Percentiles rank a stretch among this genome's conserved stretches.
These are phyloP conservation scores for Infundibulicybe gibba DNA, from an alignment of 768 basidiomycete species.

Conservation along the genomic window DNA sequence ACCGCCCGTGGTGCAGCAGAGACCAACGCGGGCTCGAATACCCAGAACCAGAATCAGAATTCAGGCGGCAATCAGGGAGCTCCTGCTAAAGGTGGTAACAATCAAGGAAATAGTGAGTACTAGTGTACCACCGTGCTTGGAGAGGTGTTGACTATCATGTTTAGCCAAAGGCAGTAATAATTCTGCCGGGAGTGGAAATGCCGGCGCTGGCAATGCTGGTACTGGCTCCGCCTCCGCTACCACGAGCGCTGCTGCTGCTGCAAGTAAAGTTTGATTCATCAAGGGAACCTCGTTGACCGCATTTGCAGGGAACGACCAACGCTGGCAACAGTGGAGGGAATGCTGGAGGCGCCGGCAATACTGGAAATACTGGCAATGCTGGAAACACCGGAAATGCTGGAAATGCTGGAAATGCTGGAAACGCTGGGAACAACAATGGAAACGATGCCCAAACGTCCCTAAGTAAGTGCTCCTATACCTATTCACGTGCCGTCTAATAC, in stretches of 20 bases:
- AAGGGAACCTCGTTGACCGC: no score
- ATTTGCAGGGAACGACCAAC: background rate
- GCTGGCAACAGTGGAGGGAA: slow-evolving; percentile 10
- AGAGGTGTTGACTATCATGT: background rate
- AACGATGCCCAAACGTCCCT: slow-evolving; percentile 35
- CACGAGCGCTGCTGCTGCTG: no score
- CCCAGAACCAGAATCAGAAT: slow-evolving; percentile 4
- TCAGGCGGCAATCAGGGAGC: slow-evolving; percentile 6
- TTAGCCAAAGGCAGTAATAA: background rate
- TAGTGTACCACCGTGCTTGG: background rate
- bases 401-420: slow-evolving; percentile 29
- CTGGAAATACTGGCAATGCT: slow-evolving; percentile 3
- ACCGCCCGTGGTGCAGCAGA: slow-evolving; percentile 23
- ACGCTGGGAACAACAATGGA: slow-evolving; percentile 2
- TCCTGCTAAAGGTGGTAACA: background rate
- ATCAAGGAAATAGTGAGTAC: slow-evolving; percentile 1
- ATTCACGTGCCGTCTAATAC: background rate
- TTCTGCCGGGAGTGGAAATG: no score
- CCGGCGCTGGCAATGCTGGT: background rate
- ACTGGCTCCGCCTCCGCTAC: background rate
- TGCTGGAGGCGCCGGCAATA: slow-evolving; percentile 6
- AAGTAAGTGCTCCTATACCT: slow-evolving; percentile 17
- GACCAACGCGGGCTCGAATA: slow-evolving; percentile 7
- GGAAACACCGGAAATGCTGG: no score
- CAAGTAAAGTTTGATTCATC: no score